Percentiles rank a stretch among this genome's conserved stretches.
These are phyloP conservation scores for Byssochlamys sp. DNA, from an alignment of 2,329 filamentous ascomycete genomes.

Conservation along the genomic window DNA sequence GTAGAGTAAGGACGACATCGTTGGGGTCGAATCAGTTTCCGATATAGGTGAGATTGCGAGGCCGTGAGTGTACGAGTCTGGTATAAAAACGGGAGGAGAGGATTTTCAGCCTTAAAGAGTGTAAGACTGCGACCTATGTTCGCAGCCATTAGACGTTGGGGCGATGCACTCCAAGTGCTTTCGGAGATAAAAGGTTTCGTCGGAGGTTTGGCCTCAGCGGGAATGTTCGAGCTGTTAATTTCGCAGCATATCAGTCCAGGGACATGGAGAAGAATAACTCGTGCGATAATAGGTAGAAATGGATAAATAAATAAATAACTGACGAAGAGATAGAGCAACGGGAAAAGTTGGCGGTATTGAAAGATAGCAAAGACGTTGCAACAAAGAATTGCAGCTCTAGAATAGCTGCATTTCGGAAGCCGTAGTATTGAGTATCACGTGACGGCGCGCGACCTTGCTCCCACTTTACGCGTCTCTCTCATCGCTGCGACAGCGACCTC, in stretches of 20 bases:
- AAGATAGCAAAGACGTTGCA: not conserved
- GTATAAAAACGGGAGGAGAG: slow-evolving; percentile 59
- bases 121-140: slow-evolving; percentile 24
- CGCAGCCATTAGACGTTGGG: slow-evolving; percentile 17
- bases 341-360: not conserved
- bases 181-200: not conserved
- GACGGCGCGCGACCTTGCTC: slow-evolving; percentile 10
- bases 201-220: not conserved
- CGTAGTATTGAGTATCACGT: slow-evolving; percentile 9
- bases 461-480: slow-evolving; percentile 7
- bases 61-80: slow-evolving; percentile 54
- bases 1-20: slow-evolving; percentile 10
- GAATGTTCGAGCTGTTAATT: not conserved
- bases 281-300: not conserved
- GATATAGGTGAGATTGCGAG: slow-evolving; percentile 5
- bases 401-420: not conserved
- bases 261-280: not conserved
- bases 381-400: not conserved
- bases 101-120: slow-evolving; percentile 13
- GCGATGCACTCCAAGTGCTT: slow-evolving; percentile 3
- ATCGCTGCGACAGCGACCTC: not conserved
- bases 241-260: not conserved
- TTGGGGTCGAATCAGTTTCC: slow-evolving; percentile 4
- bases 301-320: not conserved
- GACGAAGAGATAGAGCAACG: not conserved